Conservation (phyloP, 2,329 filamentous ascomycete species). For the Fusarium austroafricanum region DNA sequence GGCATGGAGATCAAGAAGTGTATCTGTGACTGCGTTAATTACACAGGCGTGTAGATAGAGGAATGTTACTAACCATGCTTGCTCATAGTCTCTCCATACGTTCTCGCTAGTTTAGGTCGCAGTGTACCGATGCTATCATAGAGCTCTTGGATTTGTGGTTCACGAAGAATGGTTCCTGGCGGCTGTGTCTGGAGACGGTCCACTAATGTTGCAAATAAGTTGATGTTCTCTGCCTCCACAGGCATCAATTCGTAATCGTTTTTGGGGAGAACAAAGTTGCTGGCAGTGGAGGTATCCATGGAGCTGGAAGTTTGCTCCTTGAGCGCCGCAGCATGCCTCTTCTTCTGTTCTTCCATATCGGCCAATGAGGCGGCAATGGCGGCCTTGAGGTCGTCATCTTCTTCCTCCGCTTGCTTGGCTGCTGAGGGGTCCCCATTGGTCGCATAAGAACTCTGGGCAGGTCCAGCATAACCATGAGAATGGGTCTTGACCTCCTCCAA, state of each 20-base stretch:
- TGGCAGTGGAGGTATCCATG: conserved; percentile 52
- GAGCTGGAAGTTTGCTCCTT: conserved; percentile 77
- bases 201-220: conserved; percentile 92
- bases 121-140: conserved; percentile 97
- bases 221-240: conserved; percentile 97
- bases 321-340: conserved; percentile 83
- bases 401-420: conserved; percentile 74
- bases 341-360: conserved; percentile 99
- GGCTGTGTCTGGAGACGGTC: conserved; percentile 95
- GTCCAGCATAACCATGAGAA: conserved; percentile 78
- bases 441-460: conserved; percentile 54
- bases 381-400: conserved; percentile 92
- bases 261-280: conserved; percentile 73
- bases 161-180: conserved; percentile 93
- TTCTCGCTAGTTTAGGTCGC: conserved; percentile 91
- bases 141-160: conserved; percentile 97
- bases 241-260: conserved; percentile 95
- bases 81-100: conserved; percentile 99
- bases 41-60: background rate
- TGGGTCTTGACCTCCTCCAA: conserved; percentile 89
- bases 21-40: conserved; percentile 68
- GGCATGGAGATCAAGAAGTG: conserved; percentile 90
- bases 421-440: conserved; percentile 52
- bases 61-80: conserved; percentile 79
- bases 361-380: conserved; percentile 94